These are phyloP conservation scores for Cutaneotrichosporon daszewskae DNA, from an alignment of 1,284 basidiomycete species.

Conservation along the genomic window DNA sequence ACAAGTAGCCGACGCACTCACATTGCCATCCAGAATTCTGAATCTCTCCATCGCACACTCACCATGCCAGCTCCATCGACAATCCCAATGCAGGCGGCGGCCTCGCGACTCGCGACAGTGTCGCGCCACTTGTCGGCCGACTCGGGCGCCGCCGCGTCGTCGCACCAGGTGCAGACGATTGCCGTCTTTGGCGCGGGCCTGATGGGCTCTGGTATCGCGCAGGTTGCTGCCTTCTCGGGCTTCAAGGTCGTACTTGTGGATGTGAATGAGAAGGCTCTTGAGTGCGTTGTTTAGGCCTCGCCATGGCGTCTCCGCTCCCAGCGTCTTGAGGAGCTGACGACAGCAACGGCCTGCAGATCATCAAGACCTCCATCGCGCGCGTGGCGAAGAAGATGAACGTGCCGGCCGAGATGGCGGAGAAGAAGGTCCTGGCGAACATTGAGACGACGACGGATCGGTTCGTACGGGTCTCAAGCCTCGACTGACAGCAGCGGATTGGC, in stretches of 20 bases:
- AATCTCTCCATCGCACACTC: no score
- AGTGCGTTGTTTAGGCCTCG: slow-evolving; percentile 27
- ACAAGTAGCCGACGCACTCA: no score
- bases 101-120: slow-evolving; percentile 1
- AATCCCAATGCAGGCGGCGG: no score
- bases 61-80: no score
- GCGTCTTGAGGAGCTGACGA: slow-evolving; percentile 22
- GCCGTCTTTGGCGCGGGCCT: slow-evolving; percentile 51
- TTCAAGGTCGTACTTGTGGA: slow-evolving; percentile 48
- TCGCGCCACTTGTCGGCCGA: slow-evolving; percentile 1
- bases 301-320: no score
- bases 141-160: background rate
- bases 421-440: slow-evolving; percentile 23
- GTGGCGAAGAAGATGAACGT: slow-evolving; percentile 52
- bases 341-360: slow-evolving; percentile 54
- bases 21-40: no score
- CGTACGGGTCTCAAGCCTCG: background rate
- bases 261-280: slow-evolving; percentile 44
- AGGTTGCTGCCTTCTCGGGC: slow-evolving; percentile 51
- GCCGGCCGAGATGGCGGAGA: slow-evolving; percentile 48
- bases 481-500: slow-evolving; percentile 41
- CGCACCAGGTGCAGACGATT: slow-evolving; percentile 39
- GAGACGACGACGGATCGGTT: background rate
- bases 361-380: slow-evolving; percentile 52
- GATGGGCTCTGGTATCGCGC: slow-evolving; percentile 54